A percentile compares a stretch with the other conserved stretches of the same genome.
phyloP scores from a whole-genome alignment of 305 asterid species.

The Solanum hybrid region DNA sequence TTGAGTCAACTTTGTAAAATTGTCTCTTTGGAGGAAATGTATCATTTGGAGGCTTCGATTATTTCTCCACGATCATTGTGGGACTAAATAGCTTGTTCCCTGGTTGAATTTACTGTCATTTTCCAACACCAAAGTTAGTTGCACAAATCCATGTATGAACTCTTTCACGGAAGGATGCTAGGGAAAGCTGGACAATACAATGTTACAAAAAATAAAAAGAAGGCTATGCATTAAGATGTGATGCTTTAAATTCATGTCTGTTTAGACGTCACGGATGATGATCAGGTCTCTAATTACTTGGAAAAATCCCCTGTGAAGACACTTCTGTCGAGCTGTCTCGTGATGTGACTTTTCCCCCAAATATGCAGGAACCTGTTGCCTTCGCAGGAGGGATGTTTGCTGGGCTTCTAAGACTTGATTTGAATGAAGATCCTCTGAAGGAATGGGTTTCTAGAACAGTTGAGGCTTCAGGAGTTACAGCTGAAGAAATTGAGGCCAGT shows the following conservation, averaged over 20 bases:
- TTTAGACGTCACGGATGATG: background rate
- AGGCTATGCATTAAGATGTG: background rate
- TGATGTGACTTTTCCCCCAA: background rate
- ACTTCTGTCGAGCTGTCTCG: background rate
- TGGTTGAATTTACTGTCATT: background rate
- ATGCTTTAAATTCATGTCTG: background rate
- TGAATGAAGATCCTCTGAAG: conserved; percentile 73
- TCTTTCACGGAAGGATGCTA: background rate
- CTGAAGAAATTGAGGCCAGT: conserved; percentile 25
- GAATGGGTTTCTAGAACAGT: conserved; percentile 76
- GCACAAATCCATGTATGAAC: background rate
- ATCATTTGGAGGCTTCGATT: background rate
- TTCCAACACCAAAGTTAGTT: background rate
- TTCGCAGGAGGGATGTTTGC: conserved; percentile 85
- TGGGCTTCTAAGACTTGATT: conserved; percentile 76
- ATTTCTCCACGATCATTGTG: background rate
- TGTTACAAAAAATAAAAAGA: background rate
- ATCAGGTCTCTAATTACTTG: background rate
- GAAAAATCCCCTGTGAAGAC: background rate
- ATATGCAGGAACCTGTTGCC: conserved; percentile 74
- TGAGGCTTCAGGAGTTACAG: conserved; percentile 56
- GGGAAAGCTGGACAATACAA: background rate
- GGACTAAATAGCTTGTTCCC: background rate
- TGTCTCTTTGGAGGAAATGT: background rate
- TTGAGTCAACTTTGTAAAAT: background rate